phyloP scores from a whole-genome alignment of 257 asterid genomes.

The Thymus quinquecostatus region DNA sequence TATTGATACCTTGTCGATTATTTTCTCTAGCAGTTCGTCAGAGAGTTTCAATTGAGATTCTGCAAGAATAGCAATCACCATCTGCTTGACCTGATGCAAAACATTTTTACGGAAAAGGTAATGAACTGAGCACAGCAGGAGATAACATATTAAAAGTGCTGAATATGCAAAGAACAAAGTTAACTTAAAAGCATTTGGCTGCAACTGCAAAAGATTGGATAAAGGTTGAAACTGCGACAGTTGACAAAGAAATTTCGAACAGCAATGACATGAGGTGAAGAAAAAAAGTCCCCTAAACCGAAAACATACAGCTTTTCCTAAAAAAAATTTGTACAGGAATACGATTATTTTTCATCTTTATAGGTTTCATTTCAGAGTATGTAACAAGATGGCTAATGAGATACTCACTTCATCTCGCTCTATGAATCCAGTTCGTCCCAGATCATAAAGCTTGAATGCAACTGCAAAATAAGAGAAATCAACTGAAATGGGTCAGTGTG shows the following conservation, averaged over 20 bases:
- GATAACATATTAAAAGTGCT: not conserved
- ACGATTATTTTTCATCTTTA: no score
- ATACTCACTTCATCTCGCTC: slow-evolving; percentile 57
- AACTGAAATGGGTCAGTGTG: not conserved
- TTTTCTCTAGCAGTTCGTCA: slow-evolving; percentile 68
- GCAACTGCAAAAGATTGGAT: not conserved
- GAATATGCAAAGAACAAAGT: no score
- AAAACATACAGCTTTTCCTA: no score
- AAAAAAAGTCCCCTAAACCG: not conserved
- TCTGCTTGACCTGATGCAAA: slow-evolving; percentile 60
- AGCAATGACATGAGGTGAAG: not conserved
- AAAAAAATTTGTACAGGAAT: no score
- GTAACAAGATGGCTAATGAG: not conserved
- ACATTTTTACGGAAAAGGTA: not conserved
- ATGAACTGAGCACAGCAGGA: not conserved
- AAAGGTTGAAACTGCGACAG: not conserved
- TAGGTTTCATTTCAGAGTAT: no score
- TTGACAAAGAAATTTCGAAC: not conserved
- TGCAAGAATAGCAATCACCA: slow-evolving; percentile 70
- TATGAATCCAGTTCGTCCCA: slow-evolving; percentile 58
- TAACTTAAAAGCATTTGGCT: not conserved
- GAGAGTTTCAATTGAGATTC: slow-evolving; percentile 61
- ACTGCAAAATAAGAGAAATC: slow-evolving; percentile 39
- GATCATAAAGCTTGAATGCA: slow-evolving; percentile 63
- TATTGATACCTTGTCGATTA: slow-evolving; percentile 63